Base-by-base conservation (phyloP, 495 filamentous ascomycete species). In the Xylaria castorea region DNA sequence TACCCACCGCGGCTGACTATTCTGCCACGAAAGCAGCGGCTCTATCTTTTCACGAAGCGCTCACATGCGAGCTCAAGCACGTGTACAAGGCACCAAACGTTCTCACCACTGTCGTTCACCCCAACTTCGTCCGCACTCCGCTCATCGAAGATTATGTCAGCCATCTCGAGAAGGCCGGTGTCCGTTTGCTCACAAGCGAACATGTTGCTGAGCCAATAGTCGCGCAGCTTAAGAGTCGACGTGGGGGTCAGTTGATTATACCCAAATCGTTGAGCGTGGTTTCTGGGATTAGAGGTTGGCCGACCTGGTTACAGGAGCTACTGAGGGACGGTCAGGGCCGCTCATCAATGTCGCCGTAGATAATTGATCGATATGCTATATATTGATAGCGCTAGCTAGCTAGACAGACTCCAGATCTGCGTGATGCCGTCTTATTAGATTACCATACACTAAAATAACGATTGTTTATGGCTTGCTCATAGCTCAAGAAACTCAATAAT, bases 21-120 rank as follows among this genome's bases (percentile, higher is more conserved):
- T 83, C 83, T 71, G 81, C 81, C 71, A 85, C 87, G 62, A 91
- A 91, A 80, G 87, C 86, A 3, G 88, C 84, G 58, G 83, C 87
- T 7, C 80, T 88, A 25, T 83, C 87, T 0, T 85, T 91, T 72
- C 87, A 91, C 73, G 87, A 87, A 46, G 20, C 61, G 18, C 63
- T 72, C 27, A 46, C 70, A 8, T 48, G 62, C 63, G 80, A 75
- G 22, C 63, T 75, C 64, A 75, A 73, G 70, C 70, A 75, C 58
- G 8, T 18, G 20, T 63, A 75, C 46, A 55, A 68, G 25, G 70
- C 73, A 20, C 40, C 50, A 6, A 72, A 75, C 27, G 70, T 75
- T 7, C 57, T 72, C 30, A 72, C 70, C 20, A 70, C 71, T 25
- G 50, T 75, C 38, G 71, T 73, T 14, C 71, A 73, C 44, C 71